Evolutionary conservation across 176 grass and related monocot genomes (phyloP), one percentile per base, ranked within the genome.

Genomic region (Urochloa ruziziensis): DNA sequence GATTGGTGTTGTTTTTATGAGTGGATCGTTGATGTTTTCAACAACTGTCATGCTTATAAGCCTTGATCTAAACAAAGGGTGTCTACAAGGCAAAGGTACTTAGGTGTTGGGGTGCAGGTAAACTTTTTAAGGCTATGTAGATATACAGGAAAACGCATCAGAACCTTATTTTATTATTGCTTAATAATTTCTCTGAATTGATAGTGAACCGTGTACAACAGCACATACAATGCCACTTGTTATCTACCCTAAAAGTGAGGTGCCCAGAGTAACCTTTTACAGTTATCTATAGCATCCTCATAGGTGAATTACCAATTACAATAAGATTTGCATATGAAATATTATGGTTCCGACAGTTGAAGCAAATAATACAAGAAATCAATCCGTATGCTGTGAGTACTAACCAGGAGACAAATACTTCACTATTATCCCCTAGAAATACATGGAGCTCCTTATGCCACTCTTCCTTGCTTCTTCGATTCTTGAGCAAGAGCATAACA

Each of bases 321-420:
- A 47, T 72, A 72, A 3, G 27, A 73, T 57, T 13, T 59, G 29
- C 21, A 42, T 52, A 29, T 19, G 15, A 64, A 72, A 80, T 64
- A 81, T 58, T n/a, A 63, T 73, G 13, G 49, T 46, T 49, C 27
- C 73, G 62, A 12, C 34, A 87, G 32, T 21, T 62, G 21, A 81
- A 23, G 28, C 10, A 51, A 79, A 65, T 51, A 58, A 19, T 36
- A 51, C 36, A 64, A 62, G 21, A 71, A 62, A 54, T 65, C 0
- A 43, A 79, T 85, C 10, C 25, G 32, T 4, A 36, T n/a, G 71
- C 27, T 42, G 39, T 78, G 58, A 6, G 17, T 28, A 85, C 74
- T 73, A 88, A 97, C 94, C 94, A 97, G 62, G 91, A 94, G 70
- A 94, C 14, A 44, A 97, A 97, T 49, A 47, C 7, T 14, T 40